Conservation (phyloP, 495 filamentous ascomycete genomes). For the Podospora tetraspora region DNA sequence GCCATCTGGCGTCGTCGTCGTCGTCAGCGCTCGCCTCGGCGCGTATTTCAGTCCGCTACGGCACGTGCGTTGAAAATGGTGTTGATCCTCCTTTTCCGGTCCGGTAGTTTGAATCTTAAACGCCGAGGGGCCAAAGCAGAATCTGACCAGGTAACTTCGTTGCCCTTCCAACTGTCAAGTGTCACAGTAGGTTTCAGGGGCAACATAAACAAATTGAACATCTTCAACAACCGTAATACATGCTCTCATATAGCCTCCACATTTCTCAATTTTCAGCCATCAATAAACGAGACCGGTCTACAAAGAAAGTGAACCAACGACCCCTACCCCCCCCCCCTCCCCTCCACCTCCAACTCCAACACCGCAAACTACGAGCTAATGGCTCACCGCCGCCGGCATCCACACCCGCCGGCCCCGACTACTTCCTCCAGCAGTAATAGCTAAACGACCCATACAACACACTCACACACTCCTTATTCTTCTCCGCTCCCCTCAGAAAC, state of each 20-base stretch:
- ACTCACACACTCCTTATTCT: background rate
- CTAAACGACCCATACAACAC: background rate
- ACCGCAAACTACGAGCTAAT: too few species aligned
- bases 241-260: too few species aligned
- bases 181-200: too few species aligned
- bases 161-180: background rate
- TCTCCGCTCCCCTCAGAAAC: background rate
- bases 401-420: too few species aligned
- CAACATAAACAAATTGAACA: too few species aligned
- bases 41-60: background rate
- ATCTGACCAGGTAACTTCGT: background rate
- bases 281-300: too few species aligned
- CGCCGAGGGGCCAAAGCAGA: background rate
- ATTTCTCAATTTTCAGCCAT: too few species aligned
- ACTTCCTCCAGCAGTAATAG: background rate
- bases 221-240: too few species aligned
- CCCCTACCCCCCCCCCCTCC: too few species aligned
- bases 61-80: background rate
- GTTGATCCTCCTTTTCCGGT: background rate
- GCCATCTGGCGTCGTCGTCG: background rate
- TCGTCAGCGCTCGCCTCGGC: background rate
- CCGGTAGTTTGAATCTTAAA: background rate
- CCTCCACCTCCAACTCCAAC: too few species aligned
- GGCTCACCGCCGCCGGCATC: too few species aligned
- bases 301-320: too few species aligned